phyloP scores from a whole-genome alignment of 257 asterid species.

The Knoxia roxburghii region DNA sequence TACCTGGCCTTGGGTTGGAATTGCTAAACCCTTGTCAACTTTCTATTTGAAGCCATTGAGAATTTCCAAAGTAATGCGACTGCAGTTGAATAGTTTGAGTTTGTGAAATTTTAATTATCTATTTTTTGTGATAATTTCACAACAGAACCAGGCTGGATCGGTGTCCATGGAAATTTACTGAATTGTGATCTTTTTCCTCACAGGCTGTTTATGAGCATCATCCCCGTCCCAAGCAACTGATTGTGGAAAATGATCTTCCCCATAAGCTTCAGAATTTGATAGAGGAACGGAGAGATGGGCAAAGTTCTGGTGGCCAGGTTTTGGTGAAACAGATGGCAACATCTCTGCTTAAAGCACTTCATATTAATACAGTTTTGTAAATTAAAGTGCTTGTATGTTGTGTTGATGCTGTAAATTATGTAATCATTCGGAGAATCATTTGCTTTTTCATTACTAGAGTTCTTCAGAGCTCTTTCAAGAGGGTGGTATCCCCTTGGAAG shows the following conservation, averaged over 20 bases:
- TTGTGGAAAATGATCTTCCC: slow-evolving; percentile 92
- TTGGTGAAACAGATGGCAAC: slow-evolving; percentile 99
- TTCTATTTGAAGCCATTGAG: not conserved
- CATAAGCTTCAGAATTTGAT: slow-evolving; percentile 84
- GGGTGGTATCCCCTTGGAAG: no score
- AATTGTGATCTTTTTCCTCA: slow-evolving; percentile 1
- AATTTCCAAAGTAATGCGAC: not conserved
- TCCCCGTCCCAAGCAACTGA: slow-evolving; percentile 96
- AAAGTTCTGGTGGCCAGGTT: slow-evolving; percentile 95
- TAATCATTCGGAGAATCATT: no score
- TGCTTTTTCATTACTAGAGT: no score
- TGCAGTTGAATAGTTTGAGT: not conserved
- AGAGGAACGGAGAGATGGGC: slow-evolving; percentile 95
- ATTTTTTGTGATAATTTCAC: not conserved
- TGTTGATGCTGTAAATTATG: slow-evolving; percentile 14
- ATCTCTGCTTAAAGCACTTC: slow-evolving; percentile 93
- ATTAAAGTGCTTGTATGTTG: not conserved
- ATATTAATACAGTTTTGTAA: slow-evolving; percentile 86
- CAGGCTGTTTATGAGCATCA: slow-evolving; percentile 97
- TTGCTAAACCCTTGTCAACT: not conserved
- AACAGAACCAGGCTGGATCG: not conserved
- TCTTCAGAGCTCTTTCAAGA: no score
- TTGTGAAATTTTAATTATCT: not conserved
- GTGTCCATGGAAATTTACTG: not conserved
- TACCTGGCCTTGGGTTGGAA: not conserved